Percentiles rank a stretch among this genome's conserved stretches.
Conservation (phyloP, 768 basidiomycete species). For the Psilocybe azurescens region DNA sequence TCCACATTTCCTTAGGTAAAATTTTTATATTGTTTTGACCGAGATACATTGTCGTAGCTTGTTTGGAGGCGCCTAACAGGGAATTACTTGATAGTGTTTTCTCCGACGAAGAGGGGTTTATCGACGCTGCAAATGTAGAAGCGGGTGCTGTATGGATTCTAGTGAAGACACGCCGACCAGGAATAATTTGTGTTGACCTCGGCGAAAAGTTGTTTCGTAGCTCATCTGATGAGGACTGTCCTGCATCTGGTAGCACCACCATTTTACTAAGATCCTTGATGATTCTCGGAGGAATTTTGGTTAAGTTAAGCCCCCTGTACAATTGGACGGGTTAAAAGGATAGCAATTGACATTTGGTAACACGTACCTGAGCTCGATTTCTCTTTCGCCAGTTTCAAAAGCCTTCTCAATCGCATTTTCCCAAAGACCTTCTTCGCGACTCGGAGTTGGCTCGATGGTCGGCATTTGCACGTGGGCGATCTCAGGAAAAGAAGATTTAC, state of each 20-base stretch:
- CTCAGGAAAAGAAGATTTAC: constrained; percentile 4
- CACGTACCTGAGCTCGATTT: constrained; percentile 59
- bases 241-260: constrained; percentile 41
- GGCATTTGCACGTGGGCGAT: background rate
- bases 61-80: constrained; percentile 45
- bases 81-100: constrained; percentile 35
- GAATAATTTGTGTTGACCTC: background rate
- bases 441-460: background rate
- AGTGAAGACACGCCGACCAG: constrained; percentile 15
- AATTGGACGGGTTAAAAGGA: background rate
- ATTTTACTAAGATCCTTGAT: constrained; percentile 51
- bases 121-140: constrained; percentile 18
- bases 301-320: constrained; percentile 44
- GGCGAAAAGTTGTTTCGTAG: background rate
- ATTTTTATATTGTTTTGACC: constrained; percentile 55
- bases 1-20: constrained; percentile 64
- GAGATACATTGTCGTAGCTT: constrained; percentile 63
- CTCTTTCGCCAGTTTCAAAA: constrained; percentile 52
- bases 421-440: constrained; percentile 19
- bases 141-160: constrained; percentile 33
- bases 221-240: constrained; percentile 15
- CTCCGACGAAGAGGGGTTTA: constrained; percentile 29
- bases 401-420: constrained; percentile 31
- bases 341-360: background rate
- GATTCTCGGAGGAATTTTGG: constrained; percentile 54